These are phyloP conservation scores for Acanthamoeba healyi DNA, from an alignment of 208 protist genomes.

Conservation along the genomic window DNA sequence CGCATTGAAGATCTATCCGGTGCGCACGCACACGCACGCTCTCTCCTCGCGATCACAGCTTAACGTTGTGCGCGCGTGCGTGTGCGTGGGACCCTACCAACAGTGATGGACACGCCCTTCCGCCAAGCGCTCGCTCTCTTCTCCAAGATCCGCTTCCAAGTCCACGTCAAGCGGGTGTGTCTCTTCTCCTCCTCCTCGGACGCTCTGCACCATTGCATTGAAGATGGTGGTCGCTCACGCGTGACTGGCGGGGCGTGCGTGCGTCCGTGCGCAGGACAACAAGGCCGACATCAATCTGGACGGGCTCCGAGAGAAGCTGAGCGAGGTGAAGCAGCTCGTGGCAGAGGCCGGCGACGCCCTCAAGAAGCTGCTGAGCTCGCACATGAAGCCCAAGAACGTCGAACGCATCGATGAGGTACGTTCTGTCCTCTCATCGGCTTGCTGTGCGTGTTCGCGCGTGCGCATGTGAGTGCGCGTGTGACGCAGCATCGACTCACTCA, in stretches of 20 bases:
- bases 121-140: background rate
- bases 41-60: no score
- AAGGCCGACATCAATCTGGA: background rate
- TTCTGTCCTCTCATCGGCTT: no score
- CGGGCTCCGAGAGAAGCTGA: background rate
- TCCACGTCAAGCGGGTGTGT: background rate
- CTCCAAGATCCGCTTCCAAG: background rate
- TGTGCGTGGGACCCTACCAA: no score
- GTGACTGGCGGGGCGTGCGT: background rate
- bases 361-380: background rate
- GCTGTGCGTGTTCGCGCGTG: no score
- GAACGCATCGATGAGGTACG: background rate
- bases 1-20: background rate
- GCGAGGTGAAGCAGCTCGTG: background rate
- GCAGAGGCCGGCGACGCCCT: background rate
- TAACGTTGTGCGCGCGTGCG: no score
- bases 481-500: no score
- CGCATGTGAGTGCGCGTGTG: background rate
- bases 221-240: no score
- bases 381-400: conserved; percentile 15
- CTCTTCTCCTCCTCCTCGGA: background rate
- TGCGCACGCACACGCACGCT: background rate
- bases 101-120: conserved; percentile 17
- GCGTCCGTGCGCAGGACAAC: background rate
- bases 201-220: no score